Base-by-base conservation (phyloP, 768 basidiomycete genomes). In the Termitomyces sp. region DNA sequence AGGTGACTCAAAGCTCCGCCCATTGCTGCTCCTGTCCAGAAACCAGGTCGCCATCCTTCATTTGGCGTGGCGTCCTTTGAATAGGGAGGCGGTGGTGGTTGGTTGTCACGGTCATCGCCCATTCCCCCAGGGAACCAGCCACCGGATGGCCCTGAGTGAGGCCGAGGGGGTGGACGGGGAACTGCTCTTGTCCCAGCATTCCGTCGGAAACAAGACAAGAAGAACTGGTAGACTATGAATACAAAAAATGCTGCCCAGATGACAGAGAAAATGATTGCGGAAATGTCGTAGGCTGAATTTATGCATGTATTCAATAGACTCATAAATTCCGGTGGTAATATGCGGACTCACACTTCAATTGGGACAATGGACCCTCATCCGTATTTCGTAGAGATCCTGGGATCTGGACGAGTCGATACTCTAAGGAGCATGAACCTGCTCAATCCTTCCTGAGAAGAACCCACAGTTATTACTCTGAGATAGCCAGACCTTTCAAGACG, bases 341-440 rank as follows among this genome's bases (percentile, higher is more conserved):
- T 38, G 15, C 7, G 24, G 18, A 55, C 77, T 64, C 67, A 74
- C 78, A 69, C 62, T 68, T 73, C 33, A 67, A 62, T 38, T 58
- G 63, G 44, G 69, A 71, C 44, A 70, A 50, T 2, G 74, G 71
- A 44, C 66, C 69, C 57, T 75, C 71, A 55, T 20, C 70, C 60
- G 35, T 71, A 61, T 74, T 69, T 35, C 78, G 75, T 58, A 84
- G 71, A 44, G 74, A 67, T 15, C 72, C 73, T 33, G 90, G 89
- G 6, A 94, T 77, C 55, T 89, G 83, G 20, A 92, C 84, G 2
- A 98, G 84, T 51, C 84, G 81, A 70, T 97, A 98, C 62, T 93
- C 86, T 57, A 98, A 77, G 7, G 88, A 89, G 73, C 95, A 98
- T 16, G 94, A 95, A 18, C 90, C 94, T 94, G 45, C 4, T 33